Evolutionary conservation across 2,329 filamentous ascomycete genomes (phyloP).

Genomic region (Capronia coronata): DNA sequence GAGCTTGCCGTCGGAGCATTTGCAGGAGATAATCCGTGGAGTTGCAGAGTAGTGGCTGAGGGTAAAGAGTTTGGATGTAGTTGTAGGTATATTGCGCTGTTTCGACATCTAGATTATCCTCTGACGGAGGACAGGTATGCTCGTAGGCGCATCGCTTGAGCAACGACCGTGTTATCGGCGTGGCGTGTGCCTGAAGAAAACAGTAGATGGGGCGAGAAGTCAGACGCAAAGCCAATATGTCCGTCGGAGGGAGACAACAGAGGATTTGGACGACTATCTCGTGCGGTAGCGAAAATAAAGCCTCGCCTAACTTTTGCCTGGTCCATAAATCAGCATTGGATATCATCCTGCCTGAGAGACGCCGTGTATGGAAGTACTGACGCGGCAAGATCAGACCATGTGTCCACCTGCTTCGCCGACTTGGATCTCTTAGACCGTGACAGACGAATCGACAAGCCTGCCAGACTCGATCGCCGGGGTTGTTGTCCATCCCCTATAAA

Average conservation of each 20-base stretch:
- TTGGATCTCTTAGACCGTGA: constrained; percentile 16
- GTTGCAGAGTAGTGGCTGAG: constrained; percentile 12
- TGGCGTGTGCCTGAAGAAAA: constrained; percentile 11
- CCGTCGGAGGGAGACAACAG: constrained; percentile 13
- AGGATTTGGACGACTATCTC: constrained; percentile 22
- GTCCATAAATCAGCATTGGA: neutral
- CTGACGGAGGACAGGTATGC: neutral
- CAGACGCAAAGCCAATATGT: constrained; percentile 16
- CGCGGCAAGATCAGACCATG: constrained; percentile 4
- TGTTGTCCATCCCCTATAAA: constrained; percentile 9
- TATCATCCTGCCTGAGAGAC: neutral
- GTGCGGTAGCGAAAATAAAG: constrained; percentile 19
- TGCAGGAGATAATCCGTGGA: constrained; percentile 22
- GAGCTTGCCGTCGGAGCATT: constrained; percentile 16
- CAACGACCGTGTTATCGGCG: constrained; percentile 11
- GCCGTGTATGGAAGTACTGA: constrained; percentile 4
- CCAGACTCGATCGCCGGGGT: constrained; percentile 16
- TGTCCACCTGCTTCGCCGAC: constrained; percentile 1
- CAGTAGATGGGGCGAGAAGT: constrained; percentile 12
- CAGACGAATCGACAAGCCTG: constrained; percentile 11
- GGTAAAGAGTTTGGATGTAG: constrained; percentile 18
- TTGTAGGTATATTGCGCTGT: constrained; percentile 12
- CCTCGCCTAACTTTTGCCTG: constrained; percentile 19
- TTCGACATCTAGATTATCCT: constrained; percentile 1
- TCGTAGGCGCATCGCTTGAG: constrained; percentile 12